A percentile compares a stretch with the other conserved stretches of the same genome.
Evolutionary conservation across 305 asterid genomes (phyloP).

Genomic region (Rubia balearica): DNA sequence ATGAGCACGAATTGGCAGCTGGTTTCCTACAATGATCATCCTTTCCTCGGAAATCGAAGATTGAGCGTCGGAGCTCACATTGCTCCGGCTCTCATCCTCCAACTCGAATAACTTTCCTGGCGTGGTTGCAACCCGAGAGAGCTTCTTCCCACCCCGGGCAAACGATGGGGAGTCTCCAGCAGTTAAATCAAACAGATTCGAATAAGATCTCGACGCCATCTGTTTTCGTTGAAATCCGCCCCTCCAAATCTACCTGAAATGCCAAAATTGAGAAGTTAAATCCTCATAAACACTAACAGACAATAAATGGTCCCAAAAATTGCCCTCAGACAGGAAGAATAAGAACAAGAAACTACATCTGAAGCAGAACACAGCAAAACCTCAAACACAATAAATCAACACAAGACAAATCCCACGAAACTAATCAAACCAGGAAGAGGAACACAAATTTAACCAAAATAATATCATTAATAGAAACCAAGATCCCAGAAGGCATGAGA

Average conservation of each 20-base stretch:
- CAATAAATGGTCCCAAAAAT: background rate
- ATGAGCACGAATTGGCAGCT: constrained; percentile 64
- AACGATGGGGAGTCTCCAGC: constrained; percentile 53
- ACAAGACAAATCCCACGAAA: background rate
- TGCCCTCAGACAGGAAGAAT: background rate
- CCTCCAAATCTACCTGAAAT: background rate
- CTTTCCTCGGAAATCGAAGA: constrained; percentile 67
- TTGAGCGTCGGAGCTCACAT: constrained; percentile 60
- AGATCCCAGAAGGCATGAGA: constrained; percentile 5
- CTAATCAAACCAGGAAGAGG: background rate
- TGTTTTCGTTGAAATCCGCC: constrained; percentile 1
- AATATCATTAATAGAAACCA: background rate
- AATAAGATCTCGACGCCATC: constrained; percentile 70
- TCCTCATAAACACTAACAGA: background rate
- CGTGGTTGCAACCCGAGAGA: constrained; percentile 64
- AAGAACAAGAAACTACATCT: background rate
- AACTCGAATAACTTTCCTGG: constrained; percentile 68
- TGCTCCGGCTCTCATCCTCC: constrained; percentile 68
- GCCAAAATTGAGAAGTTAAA: background rate
- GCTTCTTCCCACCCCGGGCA: constrained; percentile 47
- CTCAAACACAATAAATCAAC: background rate
- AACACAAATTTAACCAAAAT: constrained; percentile 1
- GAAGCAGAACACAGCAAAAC: background rate
- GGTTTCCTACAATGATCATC: constrained; percentile 72
- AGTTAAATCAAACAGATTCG: constrained; percentile 71